Evolutionary conservation across 352 stramenopile genomes (phyloP).

Genomic region (Pythium plurisporium): DNA sequence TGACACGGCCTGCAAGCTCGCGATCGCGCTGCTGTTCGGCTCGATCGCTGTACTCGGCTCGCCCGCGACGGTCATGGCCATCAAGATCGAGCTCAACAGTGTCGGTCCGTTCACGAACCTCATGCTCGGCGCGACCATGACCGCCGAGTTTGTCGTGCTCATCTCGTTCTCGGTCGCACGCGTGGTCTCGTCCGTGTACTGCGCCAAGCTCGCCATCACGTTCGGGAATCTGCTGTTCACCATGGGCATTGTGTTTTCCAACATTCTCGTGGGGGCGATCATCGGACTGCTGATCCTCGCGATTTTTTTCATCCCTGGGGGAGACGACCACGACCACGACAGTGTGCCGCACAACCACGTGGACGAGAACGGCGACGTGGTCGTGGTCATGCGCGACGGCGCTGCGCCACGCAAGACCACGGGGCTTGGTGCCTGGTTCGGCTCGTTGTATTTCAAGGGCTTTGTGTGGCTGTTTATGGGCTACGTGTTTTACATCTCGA

Average conservation of each 20-base stretch:
- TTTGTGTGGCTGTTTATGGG: constrained; percentile 61
- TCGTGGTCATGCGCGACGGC: constrained; percentile 1
- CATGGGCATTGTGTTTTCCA: constrained; percentile 44
- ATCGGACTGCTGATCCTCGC: constrained; percentile 45
- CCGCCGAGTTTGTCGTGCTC: constrained; percentile 65
- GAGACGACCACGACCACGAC: constrained; percentile 12
- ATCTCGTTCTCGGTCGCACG: constrained; percentile 63
- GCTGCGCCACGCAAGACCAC: background rate
- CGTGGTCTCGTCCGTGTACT: constrained; percentile 60
- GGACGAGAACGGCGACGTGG: constrained; percentile 8
- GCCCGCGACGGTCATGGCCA: constrained; percentile 65
- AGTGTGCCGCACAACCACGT: constrained; percentile 26
- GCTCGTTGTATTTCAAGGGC: constrained; percentile 53
- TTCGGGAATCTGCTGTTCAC: constrained; percentile 54
- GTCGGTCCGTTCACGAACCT: constrained; percentile 71
- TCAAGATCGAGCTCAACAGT: constrained; percentile 76
- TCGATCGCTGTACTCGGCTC: constrained; percentile 68
- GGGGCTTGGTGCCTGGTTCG: background rate
- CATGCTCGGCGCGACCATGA: constrained; percentile 69
- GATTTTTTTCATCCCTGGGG: constrained; percentile 58
- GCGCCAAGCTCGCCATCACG: constrained; percentile 45
- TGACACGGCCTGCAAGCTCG: constrained; percentile 42
- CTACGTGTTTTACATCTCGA: constrained; percentile 59
- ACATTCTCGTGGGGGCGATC: constrained; percentile 41
- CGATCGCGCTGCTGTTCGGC: constrained; percentile 66